Evolutionary conservation across 1,139 yeast species (phyloP).

Genomic region (Magnusiomyces ingens): DNA sequence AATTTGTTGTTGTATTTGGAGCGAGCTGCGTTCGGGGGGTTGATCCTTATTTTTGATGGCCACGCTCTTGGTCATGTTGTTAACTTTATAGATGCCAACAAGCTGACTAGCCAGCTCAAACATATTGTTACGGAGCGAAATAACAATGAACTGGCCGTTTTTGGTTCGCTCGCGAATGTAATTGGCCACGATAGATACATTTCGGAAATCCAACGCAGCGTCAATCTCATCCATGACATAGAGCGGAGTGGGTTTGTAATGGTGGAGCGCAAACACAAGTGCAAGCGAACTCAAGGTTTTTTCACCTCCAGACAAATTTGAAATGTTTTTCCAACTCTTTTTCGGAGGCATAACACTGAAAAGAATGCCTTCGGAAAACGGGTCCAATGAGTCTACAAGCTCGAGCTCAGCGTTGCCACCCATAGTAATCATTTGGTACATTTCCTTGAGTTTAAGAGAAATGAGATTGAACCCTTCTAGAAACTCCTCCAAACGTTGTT

Average conservation of each 20-base stretch:
- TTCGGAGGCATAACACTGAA: slow-evolving; percentile 99
- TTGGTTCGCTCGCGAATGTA: slow-evolving; percentile 93
- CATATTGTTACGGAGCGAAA: slow-evolving; percentile 93
- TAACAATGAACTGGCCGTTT: slow-evolving; percentile 94
- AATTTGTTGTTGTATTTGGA: slow-evolving; percentile 18
- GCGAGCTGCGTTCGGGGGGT: slow-evolving; percentile 19
- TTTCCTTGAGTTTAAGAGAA: slow-evolving; percentile 83
- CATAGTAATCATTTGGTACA: slow-evolving; percentile 98
- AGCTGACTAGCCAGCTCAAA: slow-evolving; percentile 90
- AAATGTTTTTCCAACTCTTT: slow-evolving; percentile 93
- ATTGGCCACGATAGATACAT: slow-evolving; percentile 94
- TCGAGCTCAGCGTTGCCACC: slow-evolving; percentile 99
- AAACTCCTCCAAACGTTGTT: slow-evolving; percentile 76
- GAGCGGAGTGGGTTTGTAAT: slow-evolving; percentile 93
- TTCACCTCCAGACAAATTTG: slow-evolving; percentile 96
- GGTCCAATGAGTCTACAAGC: slow-evolving; percentile 90
- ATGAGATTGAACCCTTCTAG: slow-evolving; percentile 88
- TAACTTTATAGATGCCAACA: slow-evolving; percentile 92
- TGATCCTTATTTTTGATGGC: slow-evolving; percentile 60
- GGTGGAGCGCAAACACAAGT: slow-evolving; percentile 91
- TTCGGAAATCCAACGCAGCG: slow-evolving; percentile 95
- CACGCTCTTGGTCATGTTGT: slow-evolving; percentile 83
- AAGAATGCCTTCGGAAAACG: slow-evolving; percentile 94
- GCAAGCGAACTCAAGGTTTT: slow-evolving; percentile 94
- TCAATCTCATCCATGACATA: slow-evolving; percentile 99